Evolutionary conservation across 2,329 filamentous ascomycete species (phyloP), one percentile per base, ranked within the genome.

Genomic region (Arthrocladium fulminans): DNA sequence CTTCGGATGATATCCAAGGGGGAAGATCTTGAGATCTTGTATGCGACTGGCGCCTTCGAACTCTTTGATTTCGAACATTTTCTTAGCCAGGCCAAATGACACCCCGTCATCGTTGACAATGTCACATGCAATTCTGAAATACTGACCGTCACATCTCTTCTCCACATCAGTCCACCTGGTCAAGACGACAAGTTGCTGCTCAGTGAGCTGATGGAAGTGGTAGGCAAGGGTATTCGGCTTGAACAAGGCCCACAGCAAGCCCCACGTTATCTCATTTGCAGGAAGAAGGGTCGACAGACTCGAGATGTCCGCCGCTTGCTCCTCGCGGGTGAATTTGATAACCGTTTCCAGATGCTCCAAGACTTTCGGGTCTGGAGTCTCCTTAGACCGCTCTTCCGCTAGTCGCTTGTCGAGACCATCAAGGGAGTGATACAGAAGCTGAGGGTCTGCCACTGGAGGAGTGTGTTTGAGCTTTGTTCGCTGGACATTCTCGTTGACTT

Each of bases 211-310:
- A 17, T 42, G 39, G 39, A 42, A 42, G 24, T 42, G 39, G 62
- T 84, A 90, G 1, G 80, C 84, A 15, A 94, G 77, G 0, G 86
- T 88, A 58, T 88, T 86, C 0, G 88, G 88, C 61, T 92, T 94
- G 75, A 85, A 94, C 3, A 95, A 68, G 0, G 87, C 87, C 88
- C 88, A 94, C 1, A 94, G 71, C 2, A 94, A 74, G 49, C 94
- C 86, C 57, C 89, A 95, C 0, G 87, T 94, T 25, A 57, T 57
- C 42, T 41, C 47, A 30, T 40, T 42, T 9, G 39, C 39, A 7
- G 19, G 10, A 4, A 25, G 19, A 10, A 42, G 5, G 39, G 20
- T 42, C 24, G 19, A 23, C 12, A 42, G 22, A 25, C 39, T 42
- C 8, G 39, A 22, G n/a, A 42, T 42, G 3, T 42, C 39, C 5